Percentiles rank a stretch among this genome's conserved stretches.
Evolutionary conservation across 2,329 filamentous ascomycete species (phyloP).

Genomic region (Rhynchosporium graminicola): DNA sequence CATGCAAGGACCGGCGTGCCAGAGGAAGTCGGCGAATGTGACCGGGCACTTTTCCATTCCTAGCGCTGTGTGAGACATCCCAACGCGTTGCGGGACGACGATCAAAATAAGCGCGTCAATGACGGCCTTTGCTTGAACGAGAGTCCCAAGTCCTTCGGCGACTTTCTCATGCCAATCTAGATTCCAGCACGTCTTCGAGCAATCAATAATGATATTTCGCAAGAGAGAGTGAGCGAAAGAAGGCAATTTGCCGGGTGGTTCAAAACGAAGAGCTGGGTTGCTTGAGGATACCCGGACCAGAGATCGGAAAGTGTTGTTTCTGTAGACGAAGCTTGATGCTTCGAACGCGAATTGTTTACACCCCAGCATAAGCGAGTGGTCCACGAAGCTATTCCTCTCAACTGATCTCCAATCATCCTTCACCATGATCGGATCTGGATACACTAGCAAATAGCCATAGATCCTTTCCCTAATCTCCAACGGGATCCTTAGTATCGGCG

Average conservation of each 20-base stretch:
- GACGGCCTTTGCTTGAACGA: conserved; percentile 23
- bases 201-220: conserved; percentile 32
- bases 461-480: conserved; percentile 35
- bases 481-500: conserved; percentile 29
- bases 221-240: conserved; percentile 22
- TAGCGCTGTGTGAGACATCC: conserved; percentile 20
- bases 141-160: conserved; percentile 22
- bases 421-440: conserved; percentile 31
- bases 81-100: conserved; percentile 26
- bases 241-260: conserved; percentile 14
- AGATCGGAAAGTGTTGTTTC: conserved; percentile 32
- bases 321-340: conserved; percentile 32
- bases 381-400: conserved; percentile 21
- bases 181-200: conserved; percentile 26
- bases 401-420: conserved; percentile 30
- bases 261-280: neutral
- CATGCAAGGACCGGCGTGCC: conserved; percentile 28
- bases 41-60: conserved; percentile 25
- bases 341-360: conserved; percentile 35
- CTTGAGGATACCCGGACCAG: conserved; percentile 24
- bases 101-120: conserved; percentile 33
- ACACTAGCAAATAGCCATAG: conserved; percentile 31
- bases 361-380: conserved; percentile 24
- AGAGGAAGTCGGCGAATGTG: conserved; percentile 35
- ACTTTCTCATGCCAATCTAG: conserved; percentile 29